Evolutionary conservation across 202 grass and related monocot genomes (phyloP), one percentile per base, ranked within the genome.

Genomic region (Elaeis oleifera): DNA sequence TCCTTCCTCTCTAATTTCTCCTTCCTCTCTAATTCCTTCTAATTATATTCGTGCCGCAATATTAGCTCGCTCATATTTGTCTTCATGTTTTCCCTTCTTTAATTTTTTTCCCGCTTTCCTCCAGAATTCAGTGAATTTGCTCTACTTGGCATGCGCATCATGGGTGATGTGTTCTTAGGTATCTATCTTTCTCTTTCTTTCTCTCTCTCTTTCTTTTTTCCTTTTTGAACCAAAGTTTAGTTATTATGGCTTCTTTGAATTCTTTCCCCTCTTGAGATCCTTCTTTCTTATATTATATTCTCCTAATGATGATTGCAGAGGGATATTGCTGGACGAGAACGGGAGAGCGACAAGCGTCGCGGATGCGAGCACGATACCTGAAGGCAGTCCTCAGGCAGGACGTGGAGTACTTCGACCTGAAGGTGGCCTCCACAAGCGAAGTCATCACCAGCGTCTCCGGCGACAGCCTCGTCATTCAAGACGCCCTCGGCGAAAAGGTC

Each of bases 381-480:
- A 64, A 68, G 25, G 90, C 90, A 24, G 90, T 95, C 56, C 74
- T 95, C 61, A 80, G 90, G 73, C 90, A 95, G 54, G 90, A 95
- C 70, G 83, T 90, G 39, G 90, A 90, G 90, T 95, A 90, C 76
- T 95, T 95, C 56, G 90, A 95, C 74, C 79, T 95, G 20, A 90
- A 81, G 59, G 80, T 56, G 0, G 90, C 85, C 0, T 86, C 90
- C 0, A 86, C 90, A 6, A 78, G 82, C 31, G 90, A 95, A 70
- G 90, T 95, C 73, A 79, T 95, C 69, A 79, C 90, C 49, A 95
- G 90, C 78, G 90, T 95, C 52, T 95, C 90, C 58, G 89, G 79
- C 75, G 90, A 95, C 69, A 89, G 82, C 66, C 90, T 95, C 0
- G 71, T 77, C 1, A 84, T 95, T 63, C 90, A 95, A 74, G 90